Base-by-base conservation (phyloP, 768 basidiomycete genomes). In the Lactarius vividus region DNA sequence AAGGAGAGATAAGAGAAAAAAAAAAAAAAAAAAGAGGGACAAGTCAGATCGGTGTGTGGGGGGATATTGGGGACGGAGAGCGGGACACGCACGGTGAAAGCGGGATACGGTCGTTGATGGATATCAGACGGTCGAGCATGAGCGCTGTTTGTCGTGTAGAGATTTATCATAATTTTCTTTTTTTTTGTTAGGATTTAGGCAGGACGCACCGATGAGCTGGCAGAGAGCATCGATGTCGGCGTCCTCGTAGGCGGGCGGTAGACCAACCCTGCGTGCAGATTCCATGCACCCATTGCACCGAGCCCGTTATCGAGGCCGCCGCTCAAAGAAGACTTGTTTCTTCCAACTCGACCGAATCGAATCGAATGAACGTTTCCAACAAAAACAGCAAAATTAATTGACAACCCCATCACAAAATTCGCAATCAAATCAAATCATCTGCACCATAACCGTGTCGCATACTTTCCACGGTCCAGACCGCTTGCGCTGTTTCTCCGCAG, bases 21-120 rank as follows among this genome's bases (percentile, higher is more conserved):
- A 10, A 1, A 11, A 61, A 31, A 49, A 9, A 53, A 39, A 62
- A 28, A 40, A 5, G 2, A 0, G 31, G 2, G 26, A 53, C 4
- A 40, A 52, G 31, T 66, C 54, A 66, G 55, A 26, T 20, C 5
- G 73, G 49, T 53, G 66, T 63, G 60, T 63, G 69, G 46, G 52
- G 42, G 54, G 46, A 67, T 31, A 55, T 11, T 52, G 23, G 44
- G 66, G 63, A 74, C 72, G 65, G 59, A 29, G 31, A 40, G 9
- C 2, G 57, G 9, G 4, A 53, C 16, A 68, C 76, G 66, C 67
- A 94, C 86, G 94, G 89, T 44, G 88, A 87, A 69, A 98, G 82
- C 64, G 94, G 91, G 76, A 99, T 94, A 75, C 85, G 87, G 81
- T 99, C 96, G 82, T 99, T 99, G 84, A 97, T 94, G 62, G 84